Evolutionary conservation across 1,284 basidiomycete genomes (phyloP), one percentile per base, ranked within the genome.

Genomic region (Moniliella sp.): DNA sequence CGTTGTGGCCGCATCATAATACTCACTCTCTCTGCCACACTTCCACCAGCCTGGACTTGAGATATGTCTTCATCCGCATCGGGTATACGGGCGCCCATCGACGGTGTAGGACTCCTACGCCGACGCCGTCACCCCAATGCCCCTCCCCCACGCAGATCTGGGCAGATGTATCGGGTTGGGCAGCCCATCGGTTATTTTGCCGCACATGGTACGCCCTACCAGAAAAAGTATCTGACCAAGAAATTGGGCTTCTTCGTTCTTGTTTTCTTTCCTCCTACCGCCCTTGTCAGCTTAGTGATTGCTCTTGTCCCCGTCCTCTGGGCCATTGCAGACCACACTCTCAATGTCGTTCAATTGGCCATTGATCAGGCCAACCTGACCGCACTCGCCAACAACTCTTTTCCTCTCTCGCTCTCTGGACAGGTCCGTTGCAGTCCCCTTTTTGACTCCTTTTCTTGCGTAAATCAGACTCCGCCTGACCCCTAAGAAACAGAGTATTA

Each of bases 341-440:
- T 62, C n/a, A 43, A 48, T 35, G 53, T 51, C 4, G 37, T 50
- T 4, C 47, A 51, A 7, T 43, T 62, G 13, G 48, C 54, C 35
- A 46, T 62, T 30, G 36, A 51, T 27, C 29, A 41, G 15, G 52
- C 57, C 37, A 62, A 62, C 43, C 49, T 62, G 41, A 62, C 61
- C 11, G 3, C 23, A 0, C 44, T 50, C 4, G 31, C 34, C 30
- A 59, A 62, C 43, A 39, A 44, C 15, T 44, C 45, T 13, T 62
- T 62, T 42, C 41, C 50, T 9, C 42, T 62, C 30, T 48, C 56
- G 4, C 45, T 62, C 32, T 43, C 54, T 25, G 61, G 59, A 2
- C 38, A 46, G 26, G 32, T 33, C 12, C 10, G 32, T 33, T n/a
- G n/a, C n/a, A n/a, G n/a, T n/a, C n/a, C n/a, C 23, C 12, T 25